A percentile compares a stretch with the other conserved stretches of the same genome.
Evolutionary conservation across 2,329 filamentous ascomycete genomes (phyloP).

Genomic region (Colletotrichum tofieldiae): DNA sequence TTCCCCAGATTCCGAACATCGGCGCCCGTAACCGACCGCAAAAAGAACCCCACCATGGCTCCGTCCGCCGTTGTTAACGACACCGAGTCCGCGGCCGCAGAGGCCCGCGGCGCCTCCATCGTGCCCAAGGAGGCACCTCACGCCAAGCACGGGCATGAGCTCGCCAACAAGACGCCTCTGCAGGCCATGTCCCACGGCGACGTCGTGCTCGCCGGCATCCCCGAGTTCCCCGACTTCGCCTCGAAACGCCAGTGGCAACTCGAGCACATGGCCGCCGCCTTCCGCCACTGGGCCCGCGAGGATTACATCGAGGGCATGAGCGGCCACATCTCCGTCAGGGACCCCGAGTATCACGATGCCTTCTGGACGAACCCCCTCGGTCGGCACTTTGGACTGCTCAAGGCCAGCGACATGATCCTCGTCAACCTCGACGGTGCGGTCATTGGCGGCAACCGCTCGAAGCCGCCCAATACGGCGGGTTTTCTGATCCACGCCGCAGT

Average conservation of each 20-base stretch:
- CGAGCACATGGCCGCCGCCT: constrained; percentile 76
- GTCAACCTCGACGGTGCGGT: constrained; percentile 74
- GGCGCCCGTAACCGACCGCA: neutral
- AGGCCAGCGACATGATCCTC: constrained; percentile 78
- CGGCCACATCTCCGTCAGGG: constrained; percentile 77
- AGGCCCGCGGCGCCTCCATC: constrained; percentile 23
- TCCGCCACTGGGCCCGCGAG: constrained; percentile 77
- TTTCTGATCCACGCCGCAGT: constrained; percentile 80
- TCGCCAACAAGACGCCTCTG: constrained; percentile 49
- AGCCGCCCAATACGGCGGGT: constrained; percentile 77
- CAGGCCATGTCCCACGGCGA: constrained; percentile 56
- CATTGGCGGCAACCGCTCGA: constrained; percentile 72
- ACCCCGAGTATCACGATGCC: constrained; percentile 71
- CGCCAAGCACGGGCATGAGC: constrained; percentile 42
- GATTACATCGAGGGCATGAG: constrained; percentile 79
- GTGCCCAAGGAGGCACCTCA: constrained; percentile 44
- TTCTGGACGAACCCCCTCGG: constrained; percentile 81
- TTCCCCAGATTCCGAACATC: neutral
- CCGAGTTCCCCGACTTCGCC: constrained; percentile 50
- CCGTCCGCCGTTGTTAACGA: constrained; percentile 48
- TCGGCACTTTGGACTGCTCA: constrained; percentile 76
- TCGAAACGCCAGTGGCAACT: constrained; percentile 67
- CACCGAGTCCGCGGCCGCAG: constrained; percentile 43
- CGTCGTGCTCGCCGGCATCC: constrained; percentile 51
- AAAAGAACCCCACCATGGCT: constrained; percentile 46